These are phyloP conservation scores for Solanum lycopersicoides DNA, from an alignment of 257 asterid genomes.

Conservation along the genomic window DNA sequence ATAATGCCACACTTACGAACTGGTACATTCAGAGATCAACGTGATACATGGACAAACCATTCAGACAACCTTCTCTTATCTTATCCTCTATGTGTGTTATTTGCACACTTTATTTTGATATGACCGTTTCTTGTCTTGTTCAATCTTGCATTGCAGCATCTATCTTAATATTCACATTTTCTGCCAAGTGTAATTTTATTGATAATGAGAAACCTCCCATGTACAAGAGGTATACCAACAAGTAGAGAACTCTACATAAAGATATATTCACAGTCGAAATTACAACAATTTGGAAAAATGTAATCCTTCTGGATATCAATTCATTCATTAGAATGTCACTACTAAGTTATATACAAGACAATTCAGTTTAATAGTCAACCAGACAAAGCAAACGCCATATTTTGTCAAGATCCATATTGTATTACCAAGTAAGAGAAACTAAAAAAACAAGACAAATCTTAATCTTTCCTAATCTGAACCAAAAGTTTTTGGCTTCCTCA, in stretches of 20 bases:
- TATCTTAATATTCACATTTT: not conserved
- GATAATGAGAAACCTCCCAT: not conserved
- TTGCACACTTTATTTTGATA: not conserved
- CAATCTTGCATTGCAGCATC: not conserved
- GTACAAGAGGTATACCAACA: not conserved
- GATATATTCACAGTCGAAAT: not conserved
- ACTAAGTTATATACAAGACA: not conserved
- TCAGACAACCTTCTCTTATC: not conserved
- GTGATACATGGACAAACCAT: not conserved
- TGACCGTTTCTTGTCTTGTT: not conserved
- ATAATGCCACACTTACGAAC: not conserved
- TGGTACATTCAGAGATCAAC: not conserved
- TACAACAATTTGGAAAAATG: not conserved
- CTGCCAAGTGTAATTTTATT: not conserved
- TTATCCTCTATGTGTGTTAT: not conserved
- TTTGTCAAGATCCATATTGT: not conserved
- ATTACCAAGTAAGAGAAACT: not conserved
- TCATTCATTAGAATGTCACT: not conserved
- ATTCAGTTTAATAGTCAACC: not conserved
- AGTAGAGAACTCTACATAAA: not conserved
- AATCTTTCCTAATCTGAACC: not conserved
- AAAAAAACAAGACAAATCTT: not conserved
- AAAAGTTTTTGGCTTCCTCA: not conserved
- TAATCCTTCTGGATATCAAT: not conserved
- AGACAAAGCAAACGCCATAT: not conserved